Percentiles rank a stretch among this genome's conserved stretches.
Evolutionary conservation across 345 rosid species (phyloP).

Genomic region (Geranium rotundifolium): DNA sequence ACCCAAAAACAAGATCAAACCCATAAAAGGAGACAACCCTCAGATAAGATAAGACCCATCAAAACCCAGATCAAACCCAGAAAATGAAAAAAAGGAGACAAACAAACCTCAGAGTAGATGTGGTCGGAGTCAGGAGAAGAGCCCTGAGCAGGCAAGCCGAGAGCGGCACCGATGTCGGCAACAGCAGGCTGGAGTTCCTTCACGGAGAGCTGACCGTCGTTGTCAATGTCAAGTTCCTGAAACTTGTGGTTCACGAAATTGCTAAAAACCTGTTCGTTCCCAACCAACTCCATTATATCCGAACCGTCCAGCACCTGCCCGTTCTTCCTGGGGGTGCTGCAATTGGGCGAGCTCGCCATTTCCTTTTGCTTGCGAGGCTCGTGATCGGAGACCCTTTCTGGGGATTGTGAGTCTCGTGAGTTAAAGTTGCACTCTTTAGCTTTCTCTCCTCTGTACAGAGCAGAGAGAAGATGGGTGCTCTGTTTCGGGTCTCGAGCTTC

Average conservation of each 20-base stretch:
- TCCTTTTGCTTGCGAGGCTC: not conserved
- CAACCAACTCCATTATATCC: conserved; percentile 82
- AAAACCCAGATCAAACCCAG: too few species aligned
- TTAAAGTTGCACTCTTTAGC: too few species aligned
- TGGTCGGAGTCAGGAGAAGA: conserved; percentile 72
- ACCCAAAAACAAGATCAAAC: too few species aligned
- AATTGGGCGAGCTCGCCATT: not conserved
- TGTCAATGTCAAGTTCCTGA: conserved; percentile 58
- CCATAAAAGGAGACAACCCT: conserved; percentile 25
- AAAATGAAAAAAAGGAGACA: not conserved
- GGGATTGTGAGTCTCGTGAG: not conserved
- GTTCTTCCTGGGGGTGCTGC: not conserved
- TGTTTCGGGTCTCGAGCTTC: too few species aligned
- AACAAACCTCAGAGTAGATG: conserved; percentile 79
- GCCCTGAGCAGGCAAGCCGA: conserved; percentile 80
- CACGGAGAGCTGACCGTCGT: conserved; percentile 73
- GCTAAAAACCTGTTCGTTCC: conserved; percentile 61
- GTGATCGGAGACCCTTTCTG: not conserved
- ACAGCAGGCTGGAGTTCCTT: conserved; percentile 90
- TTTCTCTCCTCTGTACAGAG: too few species aligned
- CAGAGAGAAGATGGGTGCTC: too few species aligned
- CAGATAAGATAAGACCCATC: conserved; percentile 29
- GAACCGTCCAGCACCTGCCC: conserved; percentile 71
- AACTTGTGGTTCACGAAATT: conserved; percentile 77
- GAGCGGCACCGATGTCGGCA: conserved; percentile 85